Evolutionary conservation across 305 asterid species (phyloP).

Genomic region (Striga hermonthica): DNA sequence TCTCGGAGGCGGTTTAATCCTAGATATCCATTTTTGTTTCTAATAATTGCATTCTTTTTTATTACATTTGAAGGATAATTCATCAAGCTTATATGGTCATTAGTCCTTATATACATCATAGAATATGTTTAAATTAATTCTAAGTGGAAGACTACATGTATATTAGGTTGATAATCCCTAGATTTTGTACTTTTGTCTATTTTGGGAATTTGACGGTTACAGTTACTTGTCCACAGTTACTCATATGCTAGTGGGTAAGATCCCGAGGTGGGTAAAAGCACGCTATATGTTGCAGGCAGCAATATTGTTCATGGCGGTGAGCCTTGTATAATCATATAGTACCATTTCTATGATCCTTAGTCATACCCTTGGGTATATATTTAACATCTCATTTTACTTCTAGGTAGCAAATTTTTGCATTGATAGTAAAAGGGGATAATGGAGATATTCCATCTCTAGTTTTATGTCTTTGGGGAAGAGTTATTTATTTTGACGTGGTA

Average conservation of each 20-base stretch:
- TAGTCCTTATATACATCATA: no score
- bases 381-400: constrained; percentile 25
- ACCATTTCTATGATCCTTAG: constrained; percentile 15
- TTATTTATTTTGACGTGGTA: no score
- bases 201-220: constrained; percentile 1
- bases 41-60: constrained; percentile 1
- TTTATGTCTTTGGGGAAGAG: constrained; percentile 99
- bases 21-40: constrained; percentile 27
- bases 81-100: constrained; percentile 3
- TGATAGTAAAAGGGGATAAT: constrained; percentile 61
- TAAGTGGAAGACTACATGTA: no score
- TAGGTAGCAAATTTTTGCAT: constrained; percentile 69
- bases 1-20: no score
- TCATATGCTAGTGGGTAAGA: constrained; percentile 88
- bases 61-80: not conserved
- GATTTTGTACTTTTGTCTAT: constrained; percentile 6
- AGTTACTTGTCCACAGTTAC: constrained; percentile 53
- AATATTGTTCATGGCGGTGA: constrained; percentile 21
- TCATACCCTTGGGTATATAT: constrained; percentile 1
- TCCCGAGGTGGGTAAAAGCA: constrained; percentile 98
- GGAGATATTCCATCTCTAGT: constrained; percentile 50
- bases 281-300: constrained; percentile 83
- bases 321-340: constrained; percentile 23
- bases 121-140: no score
- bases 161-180: not conserved